These are phyloP conservation scores for Saccharomycopsis sp. DNA, from an alignment of 805 yeast genomes.

Conservation along the genomic window DNA sequence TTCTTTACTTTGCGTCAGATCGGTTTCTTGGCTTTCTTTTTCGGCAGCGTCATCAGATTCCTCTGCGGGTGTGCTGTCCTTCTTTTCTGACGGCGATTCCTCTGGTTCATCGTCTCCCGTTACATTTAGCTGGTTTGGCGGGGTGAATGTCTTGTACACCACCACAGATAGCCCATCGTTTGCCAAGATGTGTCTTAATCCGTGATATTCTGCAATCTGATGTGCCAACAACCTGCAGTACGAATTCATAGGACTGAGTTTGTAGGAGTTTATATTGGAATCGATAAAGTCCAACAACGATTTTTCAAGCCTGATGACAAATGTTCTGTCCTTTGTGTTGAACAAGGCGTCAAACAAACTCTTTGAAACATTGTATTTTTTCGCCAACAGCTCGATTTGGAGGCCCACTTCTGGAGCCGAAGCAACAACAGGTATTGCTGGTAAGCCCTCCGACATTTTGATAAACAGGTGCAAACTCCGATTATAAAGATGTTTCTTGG, in stretches of 20 bases:
- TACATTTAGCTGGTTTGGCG: slow-evolving; percentile 18
- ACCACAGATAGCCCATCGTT: slow-evolving; percentile 42
- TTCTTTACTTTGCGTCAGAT: slow-evolving; percentile 18
- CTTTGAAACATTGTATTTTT: slow-evolving; percentile 22
- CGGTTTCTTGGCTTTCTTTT: slow-evolving; percentile 21
- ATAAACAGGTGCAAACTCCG: too few species aligned
- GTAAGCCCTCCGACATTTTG: slow-evolving; percentile 2
- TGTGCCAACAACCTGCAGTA: slow-evolving; percentile 61
- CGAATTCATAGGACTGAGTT: slow-evolving; percentile 52
- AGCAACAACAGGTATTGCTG: slow-evolving; percentile 2
- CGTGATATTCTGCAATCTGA: slow-evolving; percentile 60
- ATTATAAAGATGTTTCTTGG: too few species aligned
- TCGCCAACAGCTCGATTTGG: slow-evolving; percentile 2
- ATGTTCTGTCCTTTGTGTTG: slow-evolving; percentile 39
- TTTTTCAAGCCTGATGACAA: slow-evolving; percentile 41
- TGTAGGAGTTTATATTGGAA: slow-evolving; percentile 33
- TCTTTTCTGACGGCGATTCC: too few species aligned
- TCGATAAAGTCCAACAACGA: slow-evolving; percentile 38
- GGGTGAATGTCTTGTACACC: slow-evolving; percentile 29
- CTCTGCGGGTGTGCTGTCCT: slow-evolving; percentile 17
- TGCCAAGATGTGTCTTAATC: slow-evolving; percentile 46
- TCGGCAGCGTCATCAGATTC: background rate
- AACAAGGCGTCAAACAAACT: slow-evolving; percentile 34
- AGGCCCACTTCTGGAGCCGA: background rate
- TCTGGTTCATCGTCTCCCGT: slow-evolving; percentile 22